Evolutionary conservation across 805 yeast genomes (phyloP).

Genomic region (Sugiyamaella floridensis): DNA sequence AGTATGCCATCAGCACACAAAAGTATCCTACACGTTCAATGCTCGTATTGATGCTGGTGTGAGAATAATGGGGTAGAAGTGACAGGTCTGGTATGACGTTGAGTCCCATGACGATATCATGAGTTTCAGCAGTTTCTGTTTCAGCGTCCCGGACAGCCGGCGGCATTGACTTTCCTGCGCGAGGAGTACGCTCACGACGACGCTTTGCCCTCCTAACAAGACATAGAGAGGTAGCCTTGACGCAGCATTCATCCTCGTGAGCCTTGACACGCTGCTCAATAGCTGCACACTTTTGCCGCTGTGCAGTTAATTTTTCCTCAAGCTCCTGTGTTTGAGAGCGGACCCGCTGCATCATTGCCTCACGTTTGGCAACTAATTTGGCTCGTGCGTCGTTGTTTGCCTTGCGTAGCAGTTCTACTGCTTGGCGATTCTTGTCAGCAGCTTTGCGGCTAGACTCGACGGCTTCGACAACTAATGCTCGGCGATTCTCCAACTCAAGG

Average conservation of each 20-base stretch:
- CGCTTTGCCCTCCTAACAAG: background rate
- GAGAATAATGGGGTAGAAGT: conserved; percentile 25
- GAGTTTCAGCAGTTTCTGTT: background rate
- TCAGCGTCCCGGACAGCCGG: background rate
- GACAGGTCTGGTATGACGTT: conserved; percentile 28
- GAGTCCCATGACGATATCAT: conserved; percentile 28
- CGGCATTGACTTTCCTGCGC: background rate
- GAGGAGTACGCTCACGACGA: background rate
- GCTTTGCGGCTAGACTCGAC: background rate
- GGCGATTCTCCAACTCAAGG: background rate
- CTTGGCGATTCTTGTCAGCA: background rate
- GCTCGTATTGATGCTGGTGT: conserved; percentile 26
- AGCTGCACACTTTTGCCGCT: background rate
- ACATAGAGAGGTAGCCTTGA: background rate
- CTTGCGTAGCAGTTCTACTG: background rate
- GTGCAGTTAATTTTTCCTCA: background rate
- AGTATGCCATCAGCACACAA: conserved; percentile 26
- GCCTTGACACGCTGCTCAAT: background rate
- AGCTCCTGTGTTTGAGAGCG: background rate
- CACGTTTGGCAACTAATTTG: background rate
- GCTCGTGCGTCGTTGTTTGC: background rate
- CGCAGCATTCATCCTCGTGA: background rate
- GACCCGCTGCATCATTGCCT: background rate
- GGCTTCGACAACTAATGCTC: background rate
- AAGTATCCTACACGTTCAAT: conserved; percentile 30